Base-by-base conservation (phyloP, 148 eudicot genomes). In the Vaccinium vitisidaea region DNA sequence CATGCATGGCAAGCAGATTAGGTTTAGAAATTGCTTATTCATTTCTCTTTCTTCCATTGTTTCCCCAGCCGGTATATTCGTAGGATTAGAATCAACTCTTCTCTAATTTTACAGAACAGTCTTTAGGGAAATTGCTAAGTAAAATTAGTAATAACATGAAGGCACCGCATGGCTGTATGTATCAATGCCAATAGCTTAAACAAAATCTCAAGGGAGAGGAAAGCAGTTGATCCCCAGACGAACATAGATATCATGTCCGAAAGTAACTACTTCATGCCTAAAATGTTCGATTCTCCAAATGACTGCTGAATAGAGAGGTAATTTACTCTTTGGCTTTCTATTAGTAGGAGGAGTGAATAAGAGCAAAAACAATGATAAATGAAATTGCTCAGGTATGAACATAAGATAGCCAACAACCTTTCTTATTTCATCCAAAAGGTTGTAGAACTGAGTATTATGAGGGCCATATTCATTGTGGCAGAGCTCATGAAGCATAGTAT, bases 401-500 rank as follows among this genome's bases (percentile, higher is more conserved):
- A 16, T 49, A 12, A 50, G 80, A 46, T 5, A 86, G 77, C 74
- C 58, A 83, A 83, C 80, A 82, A 95, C 98, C 95, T 89, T 91
- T 92, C 94, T 88, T 75, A 95, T 87, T 90, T 94, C 98, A 87
- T 94, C 98, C 86, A 90, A 84, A 54, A 95, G 95, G 36, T 91
- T 92, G 91, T 95, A 95, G 89, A 95, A 95, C 54, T 87, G 92
- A 58, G 94, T 88, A 89, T 94, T 90, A 78, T 95, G 98, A 50
- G 98, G 95, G 14, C 96, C 98, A 85, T 82, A 56, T 80, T 88
- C 92, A 79, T 88, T 95, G 92, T 95, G 98, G 87, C 98, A 94
- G 59, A 95, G 91, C 87, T 95, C 98, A 36, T 95, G 98, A 65
- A 95, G 93, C 98, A 95, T 94, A n/a, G 98, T 93, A 88, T 95